Base-by-base conservation (phyloP, 2,329 filamentous ascomycete genomes). In the Septoria linicola region DNA sequence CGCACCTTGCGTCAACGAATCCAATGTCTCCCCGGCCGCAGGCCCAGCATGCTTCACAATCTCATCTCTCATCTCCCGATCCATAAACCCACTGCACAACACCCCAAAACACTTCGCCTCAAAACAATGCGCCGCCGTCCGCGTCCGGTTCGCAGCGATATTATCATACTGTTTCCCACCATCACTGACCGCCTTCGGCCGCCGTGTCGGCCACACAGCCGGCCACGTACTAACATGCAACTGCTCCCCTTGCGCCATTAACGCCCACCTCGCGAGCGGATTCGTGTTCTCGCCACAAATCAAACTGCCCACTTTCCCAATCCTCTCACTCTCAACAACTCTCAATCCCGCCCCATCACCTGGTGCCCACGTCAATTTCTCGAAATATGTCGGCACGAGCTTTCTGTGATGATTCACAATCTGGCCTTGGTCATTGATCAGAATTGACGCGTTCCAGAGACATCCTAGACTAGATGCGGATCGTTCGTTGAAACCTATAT, bases 271-370 rank as follows among this genome's bases (percentile, higher is more conserved):
- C 1, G 79, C 79, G 0, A 82, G 61, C 0, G 78, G 78, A 53
- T 82, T 82, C 0, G 77, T 81, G 41, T 82, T 81, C 62, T 82
- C 79, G 1, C 79, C 79, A 55, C 79, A 81, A 13, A 82, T 80
- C 46, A 81, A 60, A 3, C 64, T 68, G 1, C 77, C 78, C 8
- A 81, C 70, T 45, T 70, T 75, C 1, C 76, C 78, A 40, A 70
- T 70, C 0, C 55, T 50, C 21, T 40, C 44, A 0, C 75, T 78
- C 0, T 78, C 68, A 0, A 73, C 72, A 0, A 80, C 72, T 1
- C 64, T 66, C 3, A 82, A 57, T 0, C 79, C 79, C 21, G 73
- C 49, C 0, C 78, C 79, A 57, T 81, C 79, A 0, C 79, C 79
- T 1, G 72, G 72, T 0, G 69, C 68, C 79, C 79, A 81, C 0